Conservation (phyloP, 495 filamentous ascomycete genomes). For the Podospora conica region DNA sequence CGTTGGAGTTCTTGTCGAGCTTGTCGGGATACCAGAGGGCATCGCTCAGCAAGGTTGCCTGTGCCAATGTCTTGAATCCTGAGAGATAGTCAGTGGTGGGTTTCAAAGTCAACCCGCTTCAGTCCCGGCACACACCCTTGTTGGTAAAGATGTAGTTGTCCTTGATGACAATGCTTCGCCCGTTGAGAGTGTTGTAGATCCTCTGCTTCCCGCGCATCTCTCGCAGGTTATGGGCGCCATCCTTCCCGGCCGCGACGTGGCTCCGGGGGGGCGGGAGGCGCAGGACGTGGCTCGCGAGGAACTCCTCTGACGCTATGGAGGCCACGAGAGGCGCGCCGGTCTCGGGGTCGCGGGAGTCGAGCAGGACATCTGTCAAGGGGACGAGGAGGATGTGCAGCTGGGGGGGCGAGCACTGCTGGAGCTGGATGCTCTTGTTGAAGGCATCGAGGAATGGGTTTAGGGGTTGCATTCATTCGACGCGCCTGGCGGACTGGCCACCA, state of each 20-base stretch:
- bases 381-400: conserved; percentile 94
- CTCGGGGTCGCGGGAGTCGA: conserved; percentile 84
- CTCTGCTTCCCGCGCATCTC: conserved; percentile 91
- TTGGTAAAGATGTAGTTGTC: conserved; percentile 92
- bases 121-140: conserved; percentile 59
- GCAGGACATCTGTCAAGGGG: conserved; percentile 83
- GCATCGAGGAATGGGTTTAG: conserved; percentile 97
- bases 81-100: conserved; percentile 7
- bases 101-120: neutral
- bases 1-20: conserved; percentile 34
- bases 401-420: conserved; percentile 85
- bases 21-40: conserved; percentile 80
- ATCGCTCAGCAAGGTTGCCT: conserved; percentile 83
- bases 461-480: conserved; percentile 79
- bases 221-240: conserved; percentile 63
- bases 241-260: conserved; percentile 54
- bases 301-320: conserved; percentile 82
- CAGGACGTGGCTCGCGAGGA: conserved; percentile 93
- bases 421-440: conserved; percentile 94
- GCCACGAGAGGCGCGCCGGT: conserved; percentile 71
- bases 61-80: conserved; percentile 91
- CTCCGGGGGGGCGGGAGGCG: conserved; percentile 63
- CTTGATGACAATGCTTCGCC: conserved; percentile 88
- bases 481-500: conserved; percentile 22
- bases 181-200: conserved; percentile 87